Percentiles rank a stretch among this genome's conserved stretches.
Conservation (phyloP, 352 stramenopile genomes). For the Phytophthora macrochlamydospora region DNA sequence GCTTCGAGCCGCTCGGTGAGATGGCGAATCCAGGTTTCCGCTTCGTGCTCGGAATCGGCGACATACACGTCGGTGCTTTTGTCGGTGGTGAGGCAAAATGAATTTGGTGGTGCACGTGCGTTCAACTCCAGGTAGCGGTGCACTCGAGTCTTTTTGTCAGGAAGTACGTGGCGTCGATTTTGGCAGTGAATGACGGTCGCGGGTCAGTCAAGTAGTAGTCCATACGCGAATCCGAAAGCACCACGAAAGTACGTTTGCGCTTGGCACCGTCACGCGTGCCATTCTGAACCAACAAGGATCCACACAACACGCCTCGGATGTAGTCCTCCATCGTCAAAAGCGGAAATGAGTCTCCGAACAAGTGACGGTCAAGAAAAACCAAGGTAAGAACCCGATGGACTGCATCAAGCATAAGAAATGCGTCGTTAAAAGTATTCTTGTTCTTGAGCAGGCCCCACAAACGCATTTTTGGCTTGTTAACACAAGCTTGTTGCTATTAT, state of each 20-base stretch:
- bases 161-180: constrained; percentile 69
- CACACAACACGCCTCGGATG: constrained; percentile 70
- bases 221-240: constrained; percentile 77
- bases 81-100: constrained; percentile 70
- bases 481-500: background rate
- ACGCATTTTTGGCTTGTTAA: no score
- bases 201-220: constrained; percentile 74
- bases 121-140: constrained; percentile 75
- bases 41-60: constrained; percentile 53
- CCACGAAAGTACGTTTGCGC: constrained; percentile 65
- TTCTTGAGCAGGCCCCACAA: no score
- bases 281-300: constrained; percentile 67
- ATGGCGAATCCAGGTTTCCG: constrained; percentile 51
- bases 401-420: background rate
- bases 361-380: constrained; percentile 1
- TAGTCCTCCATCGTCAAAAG: constrained; percentile 63
- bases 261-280: constrained; percentile 53
- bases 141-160: constrained; percentile 41
- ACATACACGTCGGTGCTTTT: constrained; percentile 65
- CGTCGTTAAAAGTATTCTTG: constrained; percentile 2
- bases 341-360: constrained; percentile 30
- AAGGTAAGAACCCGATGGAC: constrained; percentile 20
- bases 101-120: constrained; percentile 50
- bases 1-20: constrained; percentile 57
- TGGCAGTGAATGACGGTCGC: constrained; percentile 59